Conservation (phyloP, 2,329 filamentous ascomycete genomes). For the Bipolaris gigantea region DNA sequence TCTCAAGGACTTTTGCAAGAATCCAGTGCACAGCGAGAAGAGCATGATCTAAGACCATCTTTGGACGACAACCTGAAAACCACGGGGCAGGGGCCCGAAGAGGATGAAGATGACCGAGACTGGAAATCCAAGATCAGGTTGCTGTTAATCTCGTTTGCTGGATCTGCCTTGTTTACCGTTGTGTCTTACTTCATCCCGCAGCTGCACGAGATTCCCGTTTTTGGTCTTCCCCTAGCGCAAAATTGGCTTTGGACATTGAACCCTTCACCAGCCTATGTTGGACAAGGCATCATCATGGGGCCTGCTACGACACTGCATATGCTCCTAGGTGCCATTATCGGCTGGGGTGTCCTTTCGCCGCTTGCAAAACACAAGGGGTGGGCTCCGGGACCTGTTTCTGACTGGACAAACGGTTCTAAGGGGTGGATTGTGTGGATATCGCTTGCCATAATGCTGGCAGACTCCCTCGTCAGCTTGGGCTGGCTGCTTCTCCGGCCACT, state of each 20-base stretch:
- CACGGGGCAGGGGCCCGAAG: conserved; percentile 31
- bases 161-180: conserved; percentile 68
- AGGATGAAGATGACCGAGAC: conserved; percentile 47
- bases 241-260: conserved; percentile 96
- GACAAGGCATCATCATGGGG: conserved; percentile 98
- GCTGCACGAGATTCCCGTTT: conserved; percentile 81
- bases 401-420: conserved; percentile 93
- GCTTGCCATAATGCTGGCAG: conserved; percentile 93
- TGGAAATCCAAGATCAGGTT: conserved; percentile 66
- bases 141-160: conserved; percentile 60
- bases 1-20: conserved; percentile 40
- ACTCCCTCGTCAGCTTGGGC: conserved; percentile 84
- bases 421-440: conserved; percentile 99
- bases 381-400: conserved; percentile 82
- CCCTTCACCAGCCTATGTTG: conserved; percentile 94
- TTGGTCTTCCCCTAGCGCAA: conserved; percentile 72
- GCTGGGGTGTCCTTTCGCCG: conserved; percentile 89
- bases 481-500: conserved; percentile 72
- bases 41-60: conserved; percentile 25
- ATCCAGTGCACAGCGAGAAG: conserved; percentile 22
- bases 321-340: conserved; percentile 83
- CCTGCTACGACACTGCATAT: conserved; percentile 94
- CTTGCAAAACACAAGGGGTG: conserved; percentile 82
- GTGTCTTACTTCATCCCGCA: conserved; percentile 87
- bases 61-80: conserved; percentile 17